Evolutionary conservation across 2,329 filamentous ascomycete genomes (phyloP), one percentile per base, ranked within the genome.

Genomic region (Clarireedia hainanense): DNA sequence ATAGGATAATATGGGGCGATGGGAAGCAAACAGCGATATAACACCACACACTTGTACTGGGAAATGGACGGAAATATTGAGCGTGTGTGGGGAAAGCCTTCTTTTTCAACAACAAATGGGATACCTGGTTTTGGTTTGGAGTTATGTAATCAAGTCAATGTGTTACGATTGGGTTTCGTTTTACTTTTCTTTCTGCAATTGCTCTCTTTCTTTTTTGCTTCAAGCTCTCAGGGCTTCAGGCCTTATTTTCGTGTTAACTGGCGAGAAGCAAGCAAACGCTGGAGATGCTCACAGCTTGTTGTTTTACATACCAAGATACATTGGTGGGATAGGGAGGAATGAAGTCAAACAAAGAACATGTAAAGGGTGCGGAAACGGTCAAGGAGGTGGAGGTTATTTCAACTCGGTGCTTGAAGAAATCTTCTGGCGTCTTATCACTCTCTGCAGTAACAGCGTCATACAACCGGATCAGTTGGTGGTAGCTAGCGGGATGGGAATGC

Each of bases 1-100:
- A 83, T 91, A 61, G 59, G 46, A 47, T 15, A 37, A 20, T 37
- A 20, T 7, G 23, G 23, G 9, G 37, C 26, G 10, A 26, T 46
- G 47, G 40, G 20, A 43, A 37, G 20, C 37, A 56, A 27, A 46
- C 30, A 52, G 20, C 48, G n/a, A 50, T 24, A 56, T 40, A 17
- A 20, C 57, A 46, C 34, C 47, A 12, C 24, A 23, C 43, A n/a
- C 24, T 51, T 58, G 40, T 45, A 39, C 49, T 58, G 50, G 51
- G 58, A 51, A 55, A 46, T 39, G 42, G 48, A 46, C 48, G 30
- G 39, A 55, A 51, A 27, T 50, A 47, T 42, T 23, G 50, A 39
- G 37, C 30, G 37, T 6, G 37, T 6, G 36, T 34, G 30, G 30
- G 12, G 30, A 34, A 3, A 34, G 9, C 27, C 43, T 40, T 36